Evolutionary conservation across 768 basidiomycete genomes (phyloP).

Genomic region (Boletellus emodensis): DNA sequence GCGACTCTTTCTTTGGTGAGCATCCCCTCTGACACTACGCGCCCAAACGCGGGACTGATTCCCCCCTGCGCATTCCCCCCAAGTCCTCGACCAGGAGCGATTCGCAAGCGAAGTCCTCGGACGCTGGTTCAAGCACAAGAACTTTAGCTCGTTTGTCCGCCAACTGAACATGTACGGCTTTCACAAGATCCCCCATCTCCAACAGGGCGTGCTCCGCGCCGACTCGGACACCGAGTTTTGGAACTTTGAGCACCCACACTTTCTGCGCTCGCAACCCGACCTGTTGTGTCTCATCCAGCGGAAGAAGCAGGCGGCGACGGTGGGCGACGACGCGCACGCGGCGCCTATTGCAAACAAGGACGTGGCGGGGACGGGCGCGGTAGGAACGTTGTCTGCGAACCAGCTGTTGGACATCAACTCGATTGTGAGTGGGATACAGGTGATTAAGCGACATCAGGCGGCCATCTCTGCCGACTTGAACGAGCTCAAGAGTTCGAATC

Average conservation of each 20-base stretch:
- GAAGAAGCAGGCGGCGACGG: conserved; percentile 53
- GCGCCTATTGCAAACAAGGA: conserved; percentile 14
- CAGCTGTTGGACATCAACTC: conserved; percentile 74
- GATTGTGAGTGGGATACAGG: conserved; percentile 76
- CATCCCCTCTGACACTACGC: conserved; percentile 1
- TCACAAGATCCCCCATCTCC: conserved; percentile 94
- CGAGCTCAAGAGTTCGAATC: conserved; percentile 82
- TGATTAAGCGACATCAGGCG: conserved; percentile 89
- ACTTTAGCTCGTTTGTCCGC: conserved; percentile 92
- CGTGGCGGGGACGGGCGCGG: conserved; percentile 8
- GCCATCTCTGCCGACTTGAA: conserved; percentile 87
- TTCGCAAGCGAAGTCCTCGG: conserved; percentile 88
- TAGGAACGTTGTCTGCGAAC: conserved; percentile 34
- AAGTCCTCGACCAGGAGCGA: conserved; percentile 88
- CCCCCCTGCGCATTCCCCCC: neutral
- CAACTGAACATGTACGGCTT: conserved; percentile 98
- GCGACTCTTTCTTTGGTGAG: conserved; percentile 89
- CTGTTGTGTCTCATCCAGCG: conserved; percentile 83
- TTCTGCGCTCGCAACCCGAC: conserved; percentile 85
- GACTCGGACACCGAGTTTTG: conserved; percentile 79
- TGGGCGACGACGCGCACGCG: conserved; percentile 32
- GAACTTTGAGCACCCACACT: conserved; percentile 91
- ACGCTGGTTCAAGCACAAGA: conserved; percentile 96
- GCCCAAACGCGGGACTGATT: neutral
- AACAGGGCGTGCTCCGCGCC: conserved; percentile 86